Base-by-base conservation (phyloP, 148 eudicot genomes). In the Nyssa sinensis region DNA sequence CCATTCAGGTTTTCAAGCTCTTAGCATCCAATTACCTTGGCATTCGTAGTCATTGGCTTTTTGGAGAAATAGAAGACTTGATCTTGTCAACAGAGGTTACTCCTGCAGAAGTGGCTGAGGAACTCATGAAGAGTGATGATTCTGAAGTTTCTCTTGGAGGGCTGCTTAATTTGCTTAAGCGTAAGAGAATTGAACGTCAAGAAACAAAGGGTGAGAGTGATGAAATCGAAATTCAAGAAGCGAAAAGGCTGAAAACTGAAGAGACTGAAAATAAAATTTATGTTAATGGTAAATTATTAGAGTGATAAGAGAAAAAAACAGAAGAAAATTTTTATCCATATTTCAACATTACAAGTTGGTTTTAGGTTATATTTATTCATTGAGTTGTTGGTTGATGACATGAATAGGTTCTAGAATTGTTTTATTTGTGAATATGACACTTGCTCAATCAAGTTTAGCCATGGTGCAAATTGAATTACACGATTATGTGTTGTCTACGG, bases 111-210 rank as follows among this genome's bases (percentile, higher is more conserved):
- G 57, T 61, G 27, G 75, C 75, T 6, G 75, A 61, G 49, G 66
- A 72, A 27, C 75, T 72, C 44, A 72, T 72, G 75, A 72, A 72
- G 66, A 59, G 66, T 29, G 23, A 41, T 35, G 44, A 72, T 14
- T 55, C 51, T 1, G 58, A 39, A 39, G 55, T 72, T 24, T 59
- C 32, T 7, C 49, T 72, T 27, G 35, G 5, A 13, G 75, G 75
- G 17, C 57, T 72, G 24, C 58, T 72, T 8, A 24, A 61, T 1
- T 37, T 72, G 23, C 53, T 72, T 10, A 37, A 72, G 53, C 33
- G 75, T 5, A 72, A 72, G 75, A 72, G 25, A 29, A 35, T 14
- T 13, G 65, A 71, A 17, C 37, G 30, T 9, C 17, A 33, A 58
- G 64, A 59, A 31, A 12, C 12, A 17, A 33, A 11, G 27, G 65